Evolutionary conservation across 106 monocot species (phyloP).

Genomic region (Allium fistulosum): DNA sequence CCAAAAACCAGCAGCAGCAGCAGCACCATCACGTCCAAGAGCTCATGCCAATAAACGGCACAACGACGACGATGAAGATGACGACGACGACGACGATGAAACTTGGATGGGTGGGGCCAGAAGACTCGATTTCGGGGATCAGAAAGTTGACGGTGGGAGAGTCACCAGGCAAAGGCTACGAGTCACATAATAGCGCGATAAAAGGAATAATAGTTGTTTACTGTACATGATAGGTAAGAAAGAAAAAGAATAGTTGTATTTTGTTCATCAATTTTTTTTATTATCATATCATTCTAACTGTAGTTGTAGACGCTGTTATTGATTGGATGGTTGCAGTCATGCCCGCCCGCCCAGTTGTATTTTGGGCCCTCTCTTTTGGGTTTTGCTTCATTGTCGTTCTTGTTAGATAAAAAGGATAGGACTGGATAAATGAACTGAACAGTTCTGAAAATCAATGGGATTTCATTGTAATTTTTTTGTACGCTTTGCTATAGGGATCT

Average conservation of each 20-base stretch:
- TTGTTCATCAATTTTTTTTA: too few species aligned
- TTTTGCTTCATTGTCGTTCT: too few species aligned
- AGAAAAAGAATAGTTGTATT: constrained; percentile 3
- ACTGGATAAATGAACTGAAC: too few species aligned
- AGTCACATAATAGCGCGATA: neutral
- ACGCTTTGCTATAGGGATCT: too few species aligned
- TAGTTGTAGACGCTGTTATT: too few species aligned
- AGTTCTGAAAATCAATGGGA: too few species aligned
- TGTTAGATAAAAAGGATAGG: too few species aligned
- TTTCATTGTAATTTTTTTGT: too few species aligned
- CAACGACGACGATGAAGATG: constrained; percentile 7
- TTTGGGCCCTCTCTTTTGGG: too few species aligned
- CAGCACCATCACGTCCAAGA: neutral
- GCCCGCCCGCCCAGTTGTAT: too few species aligned
- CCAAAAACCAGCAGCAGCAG: constrained; percentile 18
- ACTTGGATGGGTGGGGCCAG: constrained; percentile 68
- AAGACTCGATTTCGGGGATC: constrained; percentile 46
- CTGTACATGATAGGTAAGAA: constrained; percentile 9
- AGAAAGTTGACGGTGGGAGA: constrained; percentile 27
- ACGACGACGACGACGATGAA: constrained; percentile 43
- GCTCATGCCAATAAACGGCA: neutral
- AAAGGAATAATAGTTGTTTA: neutral
- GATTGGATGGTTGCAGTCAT: too few species aligned
- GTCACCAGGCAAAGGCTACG: constrained; percentile 49
- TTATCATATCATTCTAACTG: too few species aligned